Conservation (phyloP, 148 eudicot genomes). For the Vaccinium corymbosum region DNA sequence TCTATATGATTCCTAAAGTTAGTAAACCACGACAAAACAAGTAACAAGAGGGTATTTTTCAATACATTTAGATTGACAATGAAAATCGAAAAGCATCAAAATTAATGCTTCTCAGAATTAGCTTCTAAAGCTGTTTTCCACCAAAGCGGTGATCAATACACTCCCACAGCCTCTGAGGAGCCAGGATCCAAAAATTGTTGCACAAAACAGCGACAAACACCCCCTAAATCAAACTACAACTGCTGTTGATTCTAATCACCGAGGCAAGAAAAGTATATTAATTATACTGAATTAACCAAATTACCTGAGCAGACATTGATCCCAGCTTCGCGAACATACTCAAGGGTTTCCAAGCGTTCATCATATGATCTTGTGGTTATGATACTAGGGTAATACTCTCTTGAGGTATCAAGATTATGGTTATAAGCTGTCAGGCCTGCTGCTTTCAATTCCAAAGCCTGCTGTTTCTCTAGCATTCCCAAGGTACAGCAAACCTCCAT, state of each 20-base stretch:
- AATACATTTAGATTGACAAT: background rate
- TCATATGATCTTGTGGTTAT: slow-evolving; percentile 94
- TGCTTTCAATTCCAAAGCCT: slow-evolving; percentile 80
- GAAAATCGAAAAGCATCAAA: background rate
- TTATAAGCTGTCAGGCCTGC: slow-evolving; percentile 98
- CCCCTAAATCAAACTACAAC: background rate
- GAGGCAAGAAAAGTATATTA: background rate
- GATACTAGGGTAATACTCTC: slow-evolving; percentile 89
- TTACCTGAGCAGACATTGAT: slow-evolving; percentile 96
- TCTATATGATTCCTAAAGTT: background rate
- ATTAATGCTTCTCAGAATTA: too few relatives aligned
- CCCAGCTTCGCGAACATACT: slow-evolving; percentile 92
- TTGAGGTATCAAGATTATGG: slow-evolving; percentile 97
- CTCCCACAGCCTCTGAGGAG: background rate
- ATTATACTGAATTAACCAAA: background rate
- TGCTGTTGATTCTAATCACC: slow-evolving; percentile 11
- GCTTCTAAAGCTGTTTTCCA: too few relatives aligned
- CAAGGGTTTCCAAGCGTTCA: slow-evolving; percentile 85
- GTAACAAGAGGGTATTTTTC: background rate
- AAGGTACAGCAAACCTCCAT: slow-evolving; percentile 99
- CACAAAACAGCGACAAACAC: background rate
- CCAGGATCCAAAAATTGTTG: background rate
- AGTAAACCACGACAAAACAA: background rate
- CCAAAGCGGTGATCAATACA: background rate
- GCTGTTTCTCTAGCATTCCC: slow-evolving; percentile 99